Percentiles rank a stretch among this genome's conserved stretches.
Conservation (phyloP, 169 alveolate species). For the Hepatocystis sp. region DNA sequence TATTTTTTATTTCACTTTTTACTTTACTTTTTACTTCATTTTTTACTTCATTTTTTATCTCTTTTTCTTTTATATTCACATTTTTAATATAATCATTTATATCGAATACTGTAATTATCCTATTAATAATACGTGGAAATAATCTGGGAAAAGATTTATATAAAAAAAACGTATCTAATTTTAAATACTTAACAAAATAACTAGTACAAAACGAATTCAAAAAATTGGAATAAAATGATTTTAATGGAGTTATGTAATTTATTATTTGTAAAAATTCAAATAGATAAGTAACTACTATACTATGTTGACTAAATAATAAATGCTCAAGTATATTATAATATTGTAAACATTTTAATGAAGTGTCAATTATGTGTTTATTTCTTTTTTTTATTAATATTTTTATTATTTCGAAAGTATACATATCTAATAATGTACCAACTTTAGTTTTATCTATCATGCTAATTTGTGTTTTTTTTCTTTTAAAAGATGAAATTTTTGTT, state of each 20-base stretch:
- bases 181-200: slow-evolving; percentile 38
- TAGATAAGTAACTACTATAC: slow-evolving; percentile 29
- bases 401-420: slow-evolving; percentile 14
- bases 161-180: slow-evolving; percentile 20
- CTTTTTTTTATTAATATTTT: slow-evolving; percentile 26
- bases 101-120: slow-evolving; percentile 8
- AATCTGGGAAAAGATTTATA: not conserved
- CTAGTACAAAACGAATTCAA: slow-evolving; percentile 37
- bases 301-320: slow-evolving; percentile 9
- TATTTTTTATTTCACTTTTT: not conserved
- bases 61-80: slow-evolving; percentile 10
- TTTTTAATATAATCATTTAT: slow-evolving; percentile 21
- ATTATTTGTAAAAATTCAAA: slow-evolving; percentile 39
- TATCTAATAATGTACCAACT: slow-evolving; percentile 2
- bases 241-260: slow-evolving; percentile 1
- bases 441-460: slow-evolving; percentile 1
- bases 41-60: not conserved
- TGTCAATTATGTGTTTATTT: slow-evolving; percentile 20
- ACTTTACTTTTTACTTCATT: not conserved
- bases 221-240: slow-evolving; percentile 22
- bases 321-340: slow-evolving; percentile 29
- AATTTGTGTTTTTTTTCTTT: not conserved
- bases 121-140: slow-evolving; percentile 6
- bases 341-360: slow-evolving; percentile 42
- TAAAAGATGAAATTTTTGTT: no score